Evolutionary conservation across 768 basidiomycete species (phyloP).

Genomic region (Lentinula boryana): DNA sequence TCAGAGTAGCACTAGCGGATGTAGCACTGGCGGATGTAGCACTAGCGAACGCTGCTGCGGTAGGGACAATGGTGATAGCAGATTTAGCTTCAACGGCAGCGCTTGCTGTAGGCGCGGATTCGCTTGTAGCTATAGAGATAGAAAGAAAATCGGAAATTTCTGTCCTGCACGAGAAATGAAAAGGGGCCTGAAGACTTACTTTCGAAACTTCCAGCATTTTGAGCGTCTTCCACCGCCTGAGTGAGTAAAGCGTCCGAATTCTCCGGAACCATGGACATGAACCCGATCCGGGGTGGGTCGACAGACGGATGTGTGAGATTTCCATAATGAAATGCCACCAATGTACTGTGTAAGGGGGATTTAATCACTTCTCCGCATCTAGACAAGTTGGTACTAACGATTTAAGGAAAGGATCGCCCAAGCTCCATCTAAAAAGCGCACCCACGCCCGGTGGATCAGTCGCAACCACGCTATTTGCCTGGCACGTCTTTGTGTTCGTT

Average conservation of each 20-base stretch:
- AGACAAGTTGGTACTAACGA: slow-evolving; percentile 39
- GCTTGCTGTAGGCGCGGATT: slow-evolving; percentile 28
- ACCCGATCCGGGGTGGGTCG: slow-evolving; percentile 64
- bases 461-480: slow-evolving; percentile 46
- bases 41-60: neutral
- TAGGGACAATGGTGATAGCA: slow-evolving; percentile 11
- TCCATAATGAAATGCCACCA: slow-evolving; percentile 67
- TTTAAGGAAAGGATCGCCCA: slow-evolving; percentile 68
- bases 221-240: slow-evolving; percentile 30
- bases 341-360: slow-evolving; percentile 31
- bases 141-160: neutral
- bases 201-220: slow-evolving; percentile 32
- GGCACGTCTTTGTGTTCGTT: slow-evolving; percentile 37
- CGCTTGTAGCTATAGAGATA: slow-evolving; percentile 21
- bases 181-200: slow-evolving; percentile 15
- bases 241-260: slow-evolving; percentile 37
- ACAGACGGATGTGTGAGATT: slow-evolving; percentile 61
- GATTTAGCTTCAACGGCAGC: slow-evolving; percentile 17
- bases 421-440: slow-evolving; percentile 61
- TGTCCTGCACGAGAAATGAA: neutral
- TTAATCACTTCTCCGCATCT: neutral
- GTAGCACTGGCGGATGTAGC: neutral
- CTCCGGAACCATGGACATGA: slow-evolving; percentile 55
- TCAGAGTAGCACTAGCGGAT: neutral
- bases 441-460: slow-evolving; percentile 55